Percentiles rank a stretch among this genome's conserved stretches.
Evolutionary conservation across 495 filamentous ascomycete species (phyloP).

Genomic region (Alectoria sarmentosa): DNA sequence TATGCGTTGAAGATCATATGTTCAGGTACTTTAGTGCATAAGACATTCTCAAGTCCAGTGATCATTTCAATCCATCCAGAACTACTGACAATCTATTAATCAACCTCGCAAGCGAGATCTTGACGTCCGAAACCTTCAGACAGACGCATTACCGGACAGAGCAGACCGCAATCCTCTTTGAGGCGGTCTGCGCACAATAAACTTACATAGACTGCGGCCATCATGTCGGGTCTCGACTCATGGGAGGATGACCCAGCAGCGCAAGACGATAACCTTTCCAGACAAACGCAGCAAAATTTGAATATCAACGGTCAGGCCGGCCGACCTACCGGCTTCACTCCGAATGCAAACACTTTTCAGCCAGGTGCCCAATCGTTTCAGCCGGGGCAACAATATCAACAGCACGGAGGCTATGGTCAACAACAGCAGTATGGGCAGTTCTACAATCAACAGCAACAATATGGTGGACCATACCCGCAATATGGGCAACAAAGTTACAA

Average conservation of each 20-base stretch:
- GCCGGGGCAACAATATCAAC: slow-evolving; percentile 60
- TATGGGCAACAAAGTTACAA: slow-evolving; percentile 49
- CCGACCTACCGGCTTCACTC: slow-evolving; percentile 49
- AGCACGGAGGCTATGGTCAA: slow-evolving; percentile 39
- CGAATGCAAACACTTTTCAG: slow-evolving; percentile 73
- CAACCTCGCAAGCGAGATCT: not conserved
- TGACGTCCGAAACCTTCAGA: not conserved
- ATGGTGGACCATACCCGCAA: slow-evolving; percentile 47
- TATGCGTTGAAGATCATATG: not conserved
- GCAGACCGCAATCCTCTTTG: not conserved
- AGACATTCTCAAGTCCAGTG: not conserved
- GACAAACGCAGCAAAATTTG: slow-evolving; percentile 70
- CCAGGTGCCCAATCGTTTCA: slow-evolving; percentile 71
- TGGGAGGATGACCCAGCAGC: slow-evolving; percentile 94
- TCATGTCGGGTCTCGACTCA: slow-evolving; percentile 79
- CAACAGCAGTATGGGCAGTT: slow-evolving; percentile 44
- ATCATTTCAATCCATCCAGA: not conserved
- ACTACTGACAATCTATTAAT: not conserved
- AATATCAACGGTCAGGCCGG: slow-evolving; percentile 55
- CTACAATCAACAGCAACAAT: slow-evolving; percentile 51
- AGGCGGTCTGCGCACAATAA: not conserved
- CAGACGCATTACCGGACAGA: not conserved
- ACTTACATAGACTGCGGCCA: slow-evolving; percentile 24
- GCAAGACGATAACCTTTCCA: slow-evolving; percentile 77
- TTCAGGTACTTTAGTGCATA: not conserved